Base-by-base conservation (phyloP, 2,329 filamentous ascomycete species). In the Colletotrichum caudatum region DNA sequence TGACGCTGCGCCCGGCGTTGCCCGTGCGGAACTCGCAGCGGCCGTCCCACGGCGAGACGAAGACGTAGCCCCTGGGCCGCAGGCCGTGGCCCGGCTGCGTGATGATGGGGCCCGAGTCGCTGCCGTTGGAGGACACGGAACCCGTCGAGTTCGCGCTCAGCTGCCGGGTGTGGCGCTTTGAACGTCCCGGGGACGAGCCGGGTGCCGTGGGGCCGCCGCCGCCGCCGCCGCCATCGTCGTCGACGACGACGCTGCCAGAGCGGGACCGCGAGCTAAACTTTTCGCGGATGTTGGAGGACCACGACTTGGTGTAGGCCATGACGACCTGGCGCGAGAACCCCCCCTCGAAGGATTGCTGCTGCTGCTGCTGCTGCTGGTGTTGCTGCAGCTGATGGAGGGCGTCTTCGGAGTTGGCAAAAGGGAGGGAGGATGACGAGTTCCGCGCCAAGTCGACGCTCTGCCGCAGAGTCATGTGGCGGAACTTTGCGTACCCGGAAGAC, bases 21-120 rank as follows among this genome's bases (percentile, higher is more conserved):
- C 93, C 92, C 0, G 94, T 96, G 20, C 89, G 86, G 80, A 98
- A 98, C 72, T 95, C 93, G 82, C 95, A 98, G 53, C 88, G 88
- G 20, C 94, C 93, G 72, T 94, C 91, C 95, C 95, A 98, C 0
- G 94, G 95, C 53, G 93, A 96, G 26, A 85, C 83, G 78, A 98
- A 98, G 1, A 90, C 88, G 80, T 97, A 97, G 23, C 91, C 92
- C 41, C 87, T 86, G 0, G 90, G 85, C 65, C 84, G 88, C 73
- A 85, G 82, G 23, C 82, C 86, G 0, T 84, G 83, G 0, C 83
- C 83, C 0, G 85, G 84, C 1, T 82, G 79, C 1, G 84, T 83
- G 66, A 84, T 81, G 33, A 80, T 76, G 74, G 74, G 20, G 16
- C 69, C 63, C n/a, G 78, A 78, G 46, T 79, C 78, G 53, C 64